Conservation (phyloP, 805 yeast genomes). For the Yamadazyma paraphyllophila region DNA sequence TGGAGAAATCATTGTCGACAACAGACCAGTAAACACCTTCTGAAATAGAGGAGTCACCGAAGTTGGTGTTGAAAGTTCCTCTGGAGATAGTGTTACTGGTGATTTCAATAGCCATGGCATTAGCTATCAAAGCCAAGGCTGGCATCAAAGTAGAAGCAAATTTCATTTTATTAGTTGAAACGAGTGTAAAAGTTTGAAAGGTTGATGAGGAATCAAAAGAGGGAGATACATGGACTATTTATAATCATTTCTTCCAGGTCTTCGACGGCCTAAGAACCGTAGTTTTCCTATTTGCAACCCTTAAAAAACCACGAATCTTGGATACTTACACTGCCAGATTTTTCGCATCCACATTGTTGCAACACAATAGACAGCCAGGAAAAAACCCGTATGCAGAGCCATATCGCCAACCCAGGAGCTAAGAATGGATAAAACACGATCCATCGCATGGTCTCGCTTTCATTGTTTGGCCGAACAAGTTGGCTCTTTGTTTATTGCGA, state of each 20-base stretch:
- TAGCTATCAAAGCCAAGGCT: slow-evolving; percentile 16
- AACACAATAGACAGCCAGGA: no score
- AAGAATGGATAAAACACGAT: no score
- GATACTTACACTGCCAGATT: no score
- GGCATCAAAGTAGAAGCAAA: slow-evolving; percentile 12
- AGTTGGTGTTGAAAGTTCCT: slow-evolving; percentile 14
- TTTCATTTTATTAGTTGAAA: slow-evolving; percentile 13
- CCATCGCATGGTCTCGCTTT: no score
- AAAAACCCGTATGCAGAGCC: no score
- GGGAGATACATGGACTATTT: neutral
- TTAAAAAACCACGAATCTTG: no score
- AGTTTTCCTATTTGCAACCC: no score
- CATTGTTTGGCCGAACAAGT: no score
- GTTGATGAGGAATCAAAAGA: neutral
- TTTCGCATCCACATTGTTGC: no score
- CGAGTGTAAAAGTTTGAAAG: slow-evolving; percentile 10
- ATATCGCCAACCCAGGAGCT: no score
- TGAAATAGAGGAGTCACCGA: slow-evolving; percentile 21
- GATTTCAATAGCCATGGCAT: slow-evolving; percentile 14
- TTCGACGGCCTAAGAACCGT: no score
- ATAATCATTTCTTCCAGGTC: neutral
- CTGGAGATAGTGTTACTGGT: slow-evolving; percentile 16
- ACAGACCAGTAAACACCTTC: slow-evolving; percentile 28
- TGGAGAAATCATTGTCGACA: slow-evolving; percentile 21
- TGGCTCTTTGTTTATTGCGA: neutral